Evolutionary conservation across 148 eudicot genomes (phyloP).

Genomic region (Simmondsia chinensis): DNA sequence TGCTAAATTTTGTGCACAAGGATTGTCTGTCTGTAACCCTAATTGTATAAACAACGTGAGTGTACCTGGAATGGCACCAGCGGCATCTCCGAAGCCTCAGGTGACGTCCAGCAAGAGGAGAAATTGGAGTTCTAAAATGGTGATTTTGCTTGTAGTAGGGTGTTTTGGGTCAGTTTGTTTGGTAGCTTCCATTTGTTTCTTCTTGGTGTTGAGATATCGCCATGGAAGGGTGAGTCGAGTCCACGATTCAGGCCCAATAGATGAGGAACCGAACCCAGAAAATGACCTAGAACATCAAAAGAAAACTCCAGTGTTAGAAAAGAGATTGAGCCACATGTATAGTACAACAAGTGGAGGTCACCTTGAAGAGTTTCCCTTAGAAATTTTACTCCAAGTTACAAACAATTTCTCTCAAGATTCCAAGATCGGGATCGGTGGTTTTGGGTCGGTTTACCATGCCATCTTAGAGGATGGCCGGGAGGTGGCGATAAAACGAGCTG

Average conservation of each 20-base stretch:
- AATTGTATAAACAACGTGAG: too few species aligned
- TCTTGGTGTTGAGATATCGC: constrained; percentile 22
- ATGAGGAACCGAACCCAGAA: constrained; percentile 11
- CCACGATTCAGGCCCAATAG: constrained; percentile 78
- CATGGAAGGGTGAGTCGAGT: constrained; percentile 40
- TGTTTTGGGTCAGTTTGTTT: constrained; percentile 45
- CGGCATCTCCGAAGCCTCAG: neutral
- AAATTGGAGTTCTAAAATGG: constrained; percentile 33
- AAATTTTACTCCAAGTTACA: constrained; percentile 37
- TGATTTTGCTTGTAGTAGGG: constrained; percentile 61
- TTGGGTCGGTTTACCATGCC: constrained; percentile 74
- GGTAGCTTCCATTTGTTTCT: constrained; percentile 11
- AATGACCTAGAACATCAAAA: constrained; percentile 2
- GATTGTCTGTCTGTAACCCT: constrained; percentile 33
- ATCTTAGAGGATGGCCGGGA: constrained; percentile 37
- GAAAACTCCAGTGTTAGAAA: constrained; percentile 27
- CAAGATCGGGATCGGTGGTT: constrained; percentile 67
- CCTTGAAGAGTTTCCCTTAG: constrained; percentile 58
- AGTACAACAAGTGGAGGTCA: constrained; percentile 49
- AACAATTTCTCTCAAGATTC: constrained; percentile 56
- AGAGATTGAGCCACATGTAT: constrained; percentile 54
- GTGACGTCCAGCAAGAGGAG: neutral
- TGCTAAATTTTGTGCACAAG: constrained; percentile 29
- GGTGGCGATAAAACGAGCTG: constrained; percentile 78
- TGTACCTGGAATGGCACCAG: too few species aligned